These are phyloP conservation scores for Torulaspora pretoriensis DNA, from an alignment of 1,139 yeast species.

Conservation along the genomic window DNA sequence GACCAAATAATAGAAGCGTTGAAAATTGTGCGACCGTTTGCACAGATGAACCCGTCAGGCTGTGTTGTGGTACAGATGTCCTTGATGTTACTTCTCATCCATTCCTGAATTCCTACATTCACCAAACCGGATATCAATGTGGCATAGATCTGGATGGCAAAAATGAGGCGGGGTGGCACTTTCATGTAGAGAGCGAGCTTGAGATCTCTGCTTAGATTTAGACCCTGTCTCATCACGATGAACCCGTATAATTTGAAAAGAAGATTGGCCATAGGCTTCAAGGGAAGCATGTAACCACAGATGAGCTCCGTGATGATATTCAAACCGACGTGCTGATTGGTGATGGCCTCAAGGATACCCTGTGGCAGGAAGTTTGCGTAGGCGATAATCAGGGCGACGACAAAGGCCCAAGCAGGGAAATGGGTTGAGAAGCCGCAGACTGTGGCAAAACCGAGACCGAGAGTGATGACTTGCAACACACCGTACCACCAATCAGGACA, in stretches of 20 bases:
- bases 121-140: conserved; percentile 41
- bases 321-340: conserved; percentile 43
- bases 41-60: conserved; percentile 40
- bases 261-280: conserved; percentile 40
- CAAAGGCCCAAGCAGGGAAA: conserved; percentile 40
- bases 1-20: conserved; percentile 52
- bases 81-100: conserved; percentile 37
- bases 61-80: conserved; percentile 43
- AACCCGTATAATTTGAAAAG: conserved; percentile 41
- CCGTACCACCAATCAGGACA: conserved; percentile 44
- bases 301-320: conserved; percentile 40
- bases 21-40: conserved; percentile 40
- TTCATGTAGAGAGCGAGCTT: conserved; percentile 55
- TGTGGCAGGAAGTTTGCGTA: conserved; percentile 39
- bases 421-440: conserved; percentile 36
- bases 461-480: conserved; percentile 34
- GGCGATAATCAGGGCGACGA: conserved; percentile 38
- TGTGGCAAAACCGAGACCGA: conserved; percentile 39
- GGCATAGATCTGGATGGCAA: conserved; percentile 46
- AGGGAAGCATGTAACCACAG: conserved; percentile 39
- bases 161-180: conserved; percentile 45
- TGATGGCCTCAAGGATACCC: conserved; percentile 40
- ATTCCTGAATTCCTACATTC: conserved; percentile 39
- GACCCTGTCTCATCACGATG: conserved; percentile 54
- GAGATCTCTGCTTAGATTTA: conserved; percentile 50